These are phyloP conservation scores for Eucalyptus shirleyi DNA, from an alignment of 345 rosid genomes.

Conservation along the genomic window DNA sequence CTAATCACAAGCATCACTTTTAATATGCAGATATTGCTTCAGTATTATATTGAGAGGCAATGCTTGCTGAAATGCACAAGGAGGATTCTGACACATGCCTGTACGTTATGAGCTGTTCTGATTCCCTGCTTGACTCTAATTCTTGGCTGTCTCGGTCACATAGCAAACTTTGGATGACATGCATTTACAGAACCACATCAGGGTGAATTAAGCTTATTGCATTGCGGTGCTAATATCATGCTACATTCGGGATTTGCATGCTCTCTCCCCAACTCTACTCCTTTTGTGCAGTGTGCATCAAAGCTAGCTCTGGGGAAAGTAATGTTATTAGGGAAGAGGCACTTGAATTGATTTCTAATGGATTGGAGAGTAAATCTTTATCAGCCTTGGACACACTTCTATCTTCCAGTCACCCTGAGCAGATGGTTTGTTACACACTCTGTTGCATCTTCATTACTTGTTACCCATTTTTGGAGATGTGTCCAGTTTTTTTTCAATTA, in stretches of 20 bases:
- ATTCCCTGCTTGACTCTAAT: not conserved
- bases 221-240: not conserved
- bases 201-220: not conserved
- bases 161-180: not conserved
- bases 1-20: not conserved
- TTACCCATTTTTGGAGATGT: not conserved
- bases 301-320: slow-evolving; percentile 28
- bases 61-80: slow-evolving; percentile 88
- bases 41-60: slow-evolving; percentile 83
- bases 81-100: slow-evolving; percentile 59
- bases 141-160: not conserved
- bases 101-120: slow-evolving; percentile 26
- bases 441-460: not conserved
- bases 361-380: slow-evolving; percentile 58
- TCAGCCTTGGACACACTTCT: slow-evolving; percentile 46
- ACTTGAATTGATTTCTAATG: slow-evolving; percentile 62
- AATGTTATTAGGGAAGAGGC: slow-evolving; percentile 31
- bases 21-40: slow-evolving; percentile 49
- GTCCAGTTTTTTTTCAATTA: not conserved
- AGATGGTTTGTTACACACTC: slow-evolving; percentile 34
- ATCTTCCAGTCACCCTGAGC: slow-evolving; percentile 47
- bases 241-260: not conserved
- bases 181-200: not conserved
- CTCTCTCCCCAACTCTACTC: not conserved
- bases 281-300: slow-evolving; percentile 47